Evolutionary conservation across 1,139 yeast genomes (phyloP).

Genomic region (Blastobotrys serpentis): DNA sequence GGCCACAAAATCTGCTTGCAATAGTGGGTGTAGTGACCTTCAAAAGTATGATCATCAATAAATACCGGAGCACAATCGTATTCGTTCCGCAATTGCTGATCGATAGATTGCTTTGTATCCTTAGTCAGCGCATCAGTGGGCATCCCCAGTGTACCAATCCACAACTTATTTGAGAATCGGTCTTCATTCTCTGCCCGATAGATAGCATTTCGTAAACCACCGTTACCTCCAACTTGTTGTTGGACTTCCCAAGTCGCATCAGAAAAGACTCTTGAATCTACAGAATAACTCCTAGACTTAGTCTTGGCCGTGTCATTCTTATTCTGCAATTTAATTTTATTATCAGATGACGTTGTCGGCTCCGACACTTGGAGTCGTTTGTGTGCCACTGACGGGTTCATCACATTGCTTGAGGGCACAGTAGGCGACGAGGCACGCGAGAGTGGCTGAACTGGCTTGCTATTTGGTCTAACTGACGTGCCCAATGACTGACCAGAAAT

Average conservation of each 20-base stretch:
- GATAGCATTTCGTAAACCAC: slow-evolving; percentile 86
- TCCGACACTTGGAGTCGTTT: neutral
- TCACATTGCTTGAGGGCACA: slow-evolving; percentile 15
- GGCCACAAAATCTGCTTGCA: slow-evolving; percentile 98
- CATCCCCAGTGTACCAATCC: slow-evolving; percentile 91
- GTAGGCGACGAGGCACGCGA: slow-evolving; percentile 21
- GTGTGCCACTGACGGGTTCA: slow-evolving; percentile 3
- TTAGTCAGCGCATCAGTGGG: slow-evolving; percentile 80
- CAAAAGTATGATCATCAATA: slow-evolving; percentile 73
- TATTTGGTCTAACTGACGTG: slow-evolving; percentile 7
- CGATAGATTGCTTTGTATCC: slow-evolving; percentile 51
- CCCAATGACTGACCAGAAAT: slow-evolving; percentile 2
- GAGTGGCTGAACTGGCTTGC: slow-evolving; percentile 18
- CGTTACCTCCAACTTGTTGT: slow-evolving; percentile 75
- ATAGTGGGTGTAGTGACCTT: slow-evolving; percentile 85
- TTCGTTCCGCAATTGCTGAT: slow-evolving; percentile 36
- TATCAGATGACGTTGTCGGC: neutral
- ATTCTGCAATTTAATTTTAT: neutral
- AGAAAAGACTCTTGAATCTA: slow-evolving; percentile 55
- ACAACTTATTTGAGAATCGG: slow-evolving; percentile 50
- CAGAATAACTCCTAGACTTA: slow-evolving; percentile 6
- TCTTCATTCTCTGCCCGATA: slow-evolving; percentile 53
- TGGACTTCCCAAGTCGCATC: slow-evolving; percentile 75
- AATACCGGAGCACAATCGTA: slow-evolving; percentile 65
- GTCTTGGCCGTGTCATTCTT: slow-evolving; percentile 4